A percentile compares a stretch with the other conserved stretches of the same genome.
phyloP scores from a whole-genome alignment of 2,329 filamentous ascomycete species.

The Cytospora piceicola region DNA sequence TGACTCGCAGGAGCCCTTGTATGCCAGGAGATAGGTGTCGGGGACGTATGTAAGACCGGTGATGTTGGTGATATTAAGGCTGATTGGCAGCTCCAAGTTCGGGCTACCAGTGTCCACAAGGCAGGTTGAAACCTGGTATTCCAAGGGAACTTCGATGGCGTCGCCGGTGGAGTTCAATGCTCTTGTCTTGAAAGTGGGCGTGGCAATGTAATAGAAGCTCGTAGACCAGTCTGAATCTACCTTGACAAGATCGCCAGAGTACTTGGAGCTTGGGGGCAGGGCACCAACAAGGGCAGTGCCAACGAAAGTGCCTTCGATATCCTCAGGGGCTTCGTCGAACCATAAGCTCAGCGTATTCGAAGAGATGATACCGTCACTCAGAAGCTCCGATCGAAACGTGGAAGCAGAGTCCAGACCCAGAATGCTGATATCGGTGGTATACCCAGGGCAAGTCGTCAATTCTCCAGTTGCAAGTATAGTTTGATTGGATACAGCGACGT shows the following conservation, averaged over 20 bases:
- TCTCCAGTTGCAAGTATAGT: constrained; percentile 5
- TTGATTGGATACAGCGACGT: background rate
- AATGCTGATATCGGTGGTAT: constrained; percentile 4
- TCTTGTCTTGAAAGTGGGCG: background rate
- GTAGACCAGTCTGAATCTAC: constrained; percentile 4
- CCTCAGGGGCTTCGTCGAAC: constrained; percentile 1
- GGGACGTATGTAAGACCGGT: constrained; percentile 1
- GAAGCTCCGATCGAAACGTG: background rate
- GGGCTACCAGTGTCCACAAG: constrained; percentile 13
- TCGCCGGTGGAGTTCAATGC: background rate
- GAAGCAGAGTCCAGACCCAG: background rate
- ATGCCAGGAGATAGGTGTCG: background rate
- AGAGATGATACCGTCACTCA: background rate
- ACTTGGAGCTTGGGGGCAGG: background rate
- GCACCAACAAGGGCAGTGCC: background rate
- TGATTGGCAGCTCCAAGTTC: constrained; percentile 6
- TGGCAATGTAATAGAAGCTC: constrained; percentile 2
- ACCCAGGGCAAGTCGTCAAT: background rate
- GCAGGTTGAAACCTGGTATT: background rate
- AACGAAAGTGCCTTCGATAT: background rate
- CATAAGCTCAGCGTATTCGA: constrained; percentile 3
- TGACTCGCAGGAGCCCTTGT: constrained; percentile 4
- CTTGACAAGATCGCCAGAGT: background rate
- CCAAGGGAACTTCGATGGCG: background rate
- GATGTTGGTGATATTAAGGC: background rate